phyloP scores from a whole-genome alignment of 768 basidiomycete genomes.

The Calocybe indica region DNA sequence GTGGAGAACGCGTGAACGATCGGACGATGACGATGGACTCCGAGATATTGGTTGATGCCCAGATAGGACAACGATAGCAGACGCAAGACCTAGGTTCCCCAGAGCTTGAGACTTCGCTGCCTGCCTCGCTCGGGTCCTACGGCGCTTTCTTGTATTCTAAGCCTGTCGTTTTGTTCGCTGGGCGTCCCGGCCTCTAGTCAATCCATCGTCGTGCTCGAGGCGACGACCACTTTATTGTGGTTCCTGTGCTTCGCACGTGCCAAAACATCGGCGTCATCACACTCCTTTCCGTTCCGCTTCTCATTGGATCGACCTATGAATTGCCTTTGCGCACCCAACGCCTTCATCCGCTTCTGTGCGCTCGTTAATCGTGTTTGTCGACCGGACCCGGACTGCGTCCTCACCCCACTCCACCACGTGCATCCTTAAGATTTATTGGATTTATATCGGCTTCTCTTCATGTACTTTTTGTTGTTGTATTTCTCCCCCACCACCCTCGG shows the following conservation, averaged over 20 bases:
- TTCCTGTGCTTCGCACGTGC: slow-evolving; percentile 71
- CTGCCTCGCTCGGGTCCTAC: slow-evolving; percentile 28
- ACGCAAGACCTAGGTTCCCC: slow-evolving; percentile 59
- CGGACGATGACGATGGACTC: slow-evolving; percentile 46
- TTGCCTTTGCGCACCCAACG: too few species aligned
- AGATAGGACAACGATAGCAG: slow-evolving; percentile 45
- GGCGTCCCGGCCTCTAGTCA: slow-evolving; percentile 43
- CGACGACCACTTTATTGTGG: slow-evolving; percentile 82
- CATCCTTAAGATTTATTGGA: slow-evolving; percentile 39
- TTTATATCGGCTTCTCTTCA: too few species aligned
- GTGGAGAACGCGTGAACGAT: slow-evolving; percentile 24
- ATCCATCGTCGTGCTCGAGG: slow-evolving; percentile 55
- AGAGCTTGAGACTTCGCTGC: slow-evolving; percentile 44
- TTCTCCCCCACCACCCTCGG: slow-evolving; percentile 3
- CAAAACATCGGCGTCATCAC: slow-evolving; percentile 62
- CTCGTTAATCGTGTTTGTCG: too few species aligned
- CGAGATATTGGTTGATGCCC: slow-evolving; percentile 45
- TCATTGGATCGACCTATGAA: too few species aligned
- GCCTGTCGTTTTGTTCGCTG: slow-evolving; percentile 34
- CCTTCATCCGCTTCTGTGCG: too few species aligned
- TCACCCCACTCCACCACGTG: slow-evolving; percentile 8
- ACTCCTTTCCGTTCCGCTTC: slow-evolving; percentile 12
- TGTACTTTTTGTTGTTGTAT: too few species aligned
- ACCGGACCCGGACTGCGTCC: too few species aligned
- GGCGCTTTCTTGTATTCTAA: slow-evolving; percentile 52